Evolutionary conservation across 345 rosid species (phyloP).

Genomic region (Kandelia obovata): DNA sequence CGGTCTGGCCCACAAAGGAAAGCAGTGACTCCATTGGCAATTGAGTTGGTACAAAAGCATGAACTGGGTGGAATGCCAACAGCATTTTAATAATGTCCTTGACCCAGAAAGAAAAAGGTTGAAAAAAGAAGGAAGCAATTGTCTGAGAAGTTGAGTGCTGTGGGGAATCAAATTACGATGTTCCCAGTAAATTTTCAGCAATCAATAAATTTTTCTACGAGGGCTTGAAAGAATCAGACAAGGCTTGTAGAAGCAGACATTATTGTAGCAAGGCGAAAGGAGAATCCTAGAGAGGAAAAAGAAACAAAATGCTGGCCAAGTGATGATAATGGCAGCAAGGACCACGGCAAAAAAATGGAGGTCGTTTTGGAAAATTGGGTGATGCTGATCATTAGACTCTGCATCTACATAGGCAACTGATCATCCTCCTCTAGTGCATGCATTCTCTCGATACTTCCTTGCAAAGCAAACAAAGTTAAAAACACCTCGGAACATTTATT

Average conservation of each 20-base stretch:
- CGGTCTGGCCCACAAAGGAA: background rate
- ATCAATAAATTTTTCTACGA: too few species aligned
- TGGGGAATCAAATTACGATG: too few species aligned
- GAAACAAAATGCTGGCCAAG: background rate
- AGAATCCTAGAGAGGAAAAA: background rate
- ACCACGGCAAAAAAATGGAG: slow-evolving; percentile 20
- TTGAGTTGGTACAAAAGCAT: background rate
- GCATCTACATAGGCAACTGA: background rate
- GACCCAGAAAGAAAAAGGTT: slow-evolving; percentile 8
- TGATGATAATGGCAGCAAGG: slow-evolving; percentile 15
- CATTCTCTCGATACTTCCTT: background rate
- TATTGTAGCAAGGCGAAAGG: too few species aligned
- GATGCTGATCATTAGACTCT: slow-evolving; percentile 19
- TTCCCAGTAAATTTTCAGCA: too few species aligned
- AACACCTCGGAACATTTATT: background rate
- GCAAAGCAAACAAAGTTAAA: slow-evolving; percentile 7
- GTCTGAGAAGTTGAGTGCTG: too few species aligned
- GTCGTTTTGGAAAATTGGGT: slow-evolving; percentile 22
- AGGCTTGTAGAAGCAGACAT: slow-evolving; percentile 4
- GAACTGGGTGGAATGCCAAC: slow-evolving; percentile 18
- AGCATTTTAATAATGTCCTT: slow-evolving; percentile 21
- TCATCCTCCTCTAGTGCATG: background rate
- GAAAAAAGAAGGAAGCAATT: too few species aligned
- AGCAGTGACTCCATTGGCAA: slow-evolving; percentile 20
- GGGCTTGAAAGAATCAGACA: background rate